Conservation (phyloP, 495 filamentous ascomycete genomes). For the Aspergillus saccharolyticus region DNA sequence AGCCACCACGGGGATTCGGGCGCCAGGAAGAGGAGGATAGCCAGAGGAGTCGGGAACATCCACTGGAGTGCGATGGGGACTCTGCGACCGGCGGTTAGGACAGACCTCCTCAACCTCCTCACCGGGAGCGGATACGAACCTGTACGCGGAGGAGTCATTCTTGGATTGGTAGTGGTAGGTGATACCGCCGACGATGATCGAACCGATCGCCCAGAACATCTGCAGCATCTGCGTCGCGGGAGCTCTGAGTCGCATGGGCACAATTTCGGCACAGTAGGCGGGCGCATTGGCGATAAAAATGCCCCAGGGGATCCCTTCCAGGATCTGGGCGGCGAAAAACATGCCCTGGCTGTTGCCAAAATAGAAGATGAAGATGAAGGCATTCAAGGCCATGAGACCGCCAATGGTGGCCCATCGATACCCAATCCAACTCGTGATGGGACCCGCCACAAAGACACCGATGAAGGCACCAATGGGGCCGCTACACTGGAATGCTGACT, state of each 20-base stretch:
- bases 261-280: conserved; percentile 69
- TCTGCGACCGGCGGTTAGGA: conserved; percentile 50
- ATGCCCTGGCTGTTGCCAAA: conserved; percentile 35
- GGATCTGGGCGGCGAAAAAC: conserved; percentile 24
- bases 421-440: conserved; percentile 58
- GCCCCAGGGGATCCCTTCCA: conserved; percentile 71
- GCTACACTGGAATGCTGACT: conserved; percentile 38
- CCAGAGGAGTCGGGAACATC: conserved; percentile 71
- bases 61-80: conserved; percentile 65
- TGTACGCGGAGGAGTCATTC: conserved; percentile 33
- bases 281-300: conserved; percentile 68
- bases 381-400: conserved; percentile 53
- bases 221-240: conserved; percentile 67
- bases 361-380: conserved; percentile 64
- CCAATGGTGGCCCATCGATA: conserved; percentile 62
- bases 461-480: conserved; percentile 58
- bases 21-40: conserved; percentile 57
- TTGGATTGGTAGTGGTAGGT: conserved; percentile 52
- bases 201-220: conserved; percentile 68
- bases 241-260: conserved; percentile 57
- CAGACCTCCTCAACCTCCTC: conserved; percentile 27
- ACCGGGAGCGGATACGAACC: conserved; percentile 34
- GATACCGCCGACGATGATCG: conserved; percentile 62
- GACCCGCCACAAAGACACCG: conserved; percentile 63
- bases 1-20: conserved; percentile 64